These are phyloP conservation scores for Daldinia caldariorum DNA, from an alignment of 495 filamentous ascomycete species.

Conservation along the genomic window DNA sequence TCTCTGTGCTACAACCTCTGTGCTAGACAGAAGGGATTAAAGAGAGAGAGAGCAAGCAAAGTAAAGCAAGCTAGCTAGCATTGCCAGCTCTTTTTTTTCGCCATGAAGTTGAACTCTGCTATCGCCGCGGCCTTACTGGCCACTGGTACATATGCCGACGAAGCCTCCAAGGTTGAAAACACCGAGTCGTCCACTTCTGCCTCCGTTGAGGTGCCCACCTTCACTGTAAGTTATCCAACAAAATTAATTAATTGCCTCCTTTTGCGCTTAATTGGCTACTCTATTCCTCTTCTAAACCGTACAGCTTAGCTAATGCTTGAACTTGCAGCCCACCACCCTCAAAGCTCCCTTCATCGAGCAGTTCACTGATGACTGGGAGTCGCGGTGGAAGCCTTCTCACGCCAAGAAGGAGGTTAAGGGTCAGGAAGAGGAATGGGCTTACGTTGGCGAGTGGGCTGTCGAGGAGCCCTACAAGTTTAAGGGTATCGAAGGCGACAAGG, in stretches of 20 bases:
- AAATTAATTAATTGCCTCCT: background rate
- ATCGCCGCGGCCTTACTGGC: constrained; percentile 75
- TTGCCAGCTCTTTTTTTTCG: constrained; percentile 34
- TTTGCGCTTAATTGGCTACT: constrained; percentile 4
- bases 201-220: constrained; percentile 74
- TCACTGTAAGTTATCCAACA: constrained; percentile 76
- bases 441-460: constrained; percentile 94
- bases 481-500: constrained; percentile 95
- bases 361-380: constrained; percentile 95
- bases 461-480: constrained; percentile 94
- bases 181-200: constrained; percentile 66
- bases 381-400: constrained; percentile 89
- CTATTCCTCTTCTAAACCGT: constrained; percentile 2
- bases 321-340: constrained; percentile 77
- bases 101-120: constrained; percentile 82
- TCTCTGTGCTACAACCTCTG: constrained; percentile 21
- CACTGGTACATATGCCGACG: constrained; percentile 78
- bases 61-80: constrained; percentile 10
- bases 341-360: constrained; percentile 98
- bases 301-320: constrained; percentile 44
- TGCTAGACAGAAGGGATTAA: constrained; percentile 39
- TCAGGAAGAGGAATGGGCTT: constrained; percentile 94
- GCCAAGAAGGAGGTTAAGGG: constrained; percentile 87
- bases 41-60: constrained; percentile 24
- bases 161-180: constrained; percentile 64